Evolutionary conservation across 1,284 basidiomycete species (phyloP), one percentile per base, ranked within the genome.

Genomic region (Papiliotrema nemorosa): DNA sequence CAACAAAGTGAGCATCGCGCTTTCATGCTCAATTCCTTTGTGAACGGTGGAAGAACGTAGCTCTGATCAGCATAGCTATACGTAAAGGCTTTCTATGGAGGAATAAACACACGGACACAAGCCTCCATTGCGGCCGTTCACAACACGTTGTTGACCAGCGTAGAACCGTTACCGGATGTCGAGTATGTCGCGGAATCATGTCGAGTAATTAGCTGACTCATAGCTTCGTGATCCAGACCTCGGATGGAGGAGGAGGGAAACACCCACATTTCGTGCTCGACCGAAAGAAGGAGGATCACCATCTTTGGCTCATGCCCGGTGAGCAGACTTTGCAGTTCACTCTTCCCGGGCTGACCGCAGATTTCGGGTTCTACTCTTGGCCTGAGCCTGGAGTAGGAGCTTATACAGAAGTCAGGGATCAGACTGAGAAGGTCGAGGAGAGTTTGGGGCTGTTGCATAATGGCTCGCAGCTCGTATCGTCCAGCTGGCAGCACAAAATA

Each of bases 331-430:
- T 9, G 2, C 3, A 7, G 12, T 20, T 22, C 20, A 2, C 24
- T 7, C 24, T 29, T n/a, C 27, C 6, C 5, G 34, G 21, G 3
- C 9, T n/a, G 25, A 34, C 35, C 6, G n/a, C 46, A 57, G 72
- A 73, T 48, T 74, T 69, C 51, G 64, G 64, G 1, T 73, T 71
- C 58, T 71, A 56, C 53, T 67, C 63, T 22, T 73, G 68, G 70
- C 68, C 71, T 9, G 71, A 72, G 50, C 72, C 62, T 16, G 63
- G 60, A 35, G 68, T 71, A 1, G 63, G 64, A 12, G 54, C 60
- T 3, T 69, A 68, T 49, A 45, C 40, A 16, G 64, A 72, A 34
- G 66, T 73, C 1, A 50, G 66, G 21, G 54, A 56, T 47, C 58
- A 72, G 51, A 56, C 66, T 1, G 42, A 58, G 12, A 55, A 42